Conservation (phyloP, 176 grass and related monocot species). For the Cocos nucifera region DNA sequence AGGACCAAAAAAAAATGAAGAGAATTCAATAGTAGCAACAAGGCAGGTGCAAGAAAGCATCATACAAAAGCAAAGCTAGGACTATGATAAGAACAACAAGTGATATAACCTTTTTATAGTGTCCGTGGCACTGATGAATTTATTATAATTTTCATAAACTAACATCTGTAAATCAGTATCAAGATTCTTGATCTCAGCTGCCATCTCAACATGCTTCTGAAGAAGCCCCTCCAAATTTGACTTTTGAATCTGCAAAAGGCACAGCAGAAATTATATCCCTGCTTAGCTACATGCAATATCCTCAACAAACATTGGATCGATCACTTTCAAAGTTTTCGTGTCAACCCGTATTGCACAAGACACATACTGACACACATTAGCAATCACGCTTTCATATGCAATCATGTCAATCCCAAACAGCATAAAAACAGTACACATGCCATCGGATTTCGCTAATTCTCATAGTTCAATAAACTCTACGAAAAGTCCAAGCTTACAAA, state of each 20-base stretch:
- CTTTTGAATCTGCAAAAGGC: constrained; percentile 67
- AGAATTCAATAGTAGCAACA: background rate
- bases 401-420: background rate
- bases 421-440: no score
- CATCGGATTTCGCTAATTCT: no score
- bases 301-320: background rate
- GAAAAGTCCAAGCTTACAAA: no score
- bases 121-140: constrained; percentile 94
- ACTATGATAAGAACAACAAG: constrained; percentile 13
- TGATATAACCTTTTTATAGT: constrained; percentile 79
- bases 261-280: background rate
- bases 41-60: background rate
- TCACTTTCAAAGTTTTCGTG: no score
- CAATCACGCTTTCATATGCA: no score
- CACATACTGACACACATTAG: no score
- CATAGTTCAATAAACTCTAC: no score
- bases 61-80: background rate
- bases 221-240: constrained; percentile 86
- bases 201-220: constrained; percentile 95
- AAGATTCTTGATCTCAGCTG: constrained; percentile 98
- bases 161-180: constrained; percentile 99
- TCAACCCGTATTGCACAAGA: no score
- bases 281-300: background rate
- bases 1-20: background rate
- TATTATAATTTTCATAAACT: constrained; percentile 99